Evolutionary conservation across 345 rosid species (phyloP).

Genomic region (Triadica sebifera): DNA sequence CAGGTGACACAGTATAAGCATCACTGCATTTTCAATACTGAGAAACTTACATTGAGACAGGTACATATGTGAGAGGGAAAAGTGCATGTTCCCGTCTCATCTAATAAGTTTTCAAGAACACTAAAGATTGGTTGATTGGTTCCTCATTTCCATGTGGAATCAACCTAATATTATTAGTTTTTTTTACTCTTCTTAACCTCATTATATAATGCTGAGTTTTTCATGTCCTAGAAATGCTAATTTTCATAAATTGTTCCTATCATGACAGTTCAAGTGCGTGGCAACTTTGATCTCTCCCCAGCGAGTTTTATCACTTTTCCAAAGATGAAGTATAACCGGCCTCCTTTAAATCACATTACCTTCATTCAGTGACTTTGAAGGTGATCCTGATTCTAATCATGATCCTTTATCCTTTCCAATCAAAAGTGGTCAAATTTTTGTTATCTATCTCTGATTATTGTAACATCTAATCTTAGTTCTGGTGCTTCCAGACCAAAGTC

Average conservation of each 20-base stretch:
- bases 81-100: no score
- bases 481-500: conserved; percentile 35
- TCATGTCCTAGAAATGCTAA: background rate
- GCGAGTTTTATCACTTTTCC: conserved; percentile 59
- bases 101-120: background rate
- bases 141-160: no score
- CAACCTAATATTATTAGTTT: no score
- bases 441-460: conserved; percentile 25
- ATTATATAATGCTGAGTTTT: background rate
- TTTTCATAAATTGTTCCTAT: conserved; percentile 6
- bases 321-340: conserved; percentile 40
- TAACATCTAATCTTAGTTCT: conserved; percentile 34
- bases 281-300: conserved; percentile 56
- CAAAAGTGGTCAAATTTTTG: background rate
- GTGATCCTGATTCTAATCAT: conserved; percentile 19
- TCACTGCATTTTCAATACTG: no score
- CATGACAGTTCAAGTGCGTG: conserved; percentile 73
- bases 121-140: background rate
- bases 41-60: no score
- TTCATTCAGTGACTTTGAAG: conserved; percentile 10
- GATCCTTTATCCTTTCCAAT: conserved; percentile 5
- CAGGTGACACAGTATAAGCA: background rate
- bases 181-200: no score
- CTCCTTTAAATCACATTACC: conserved; percentile 13
- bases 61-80: no score